These are phyloP conservation scores for Phaffomyces antillensis DNA, from an alignment of 805 yeast genomes.

Conservation along the genomic window DNA sequence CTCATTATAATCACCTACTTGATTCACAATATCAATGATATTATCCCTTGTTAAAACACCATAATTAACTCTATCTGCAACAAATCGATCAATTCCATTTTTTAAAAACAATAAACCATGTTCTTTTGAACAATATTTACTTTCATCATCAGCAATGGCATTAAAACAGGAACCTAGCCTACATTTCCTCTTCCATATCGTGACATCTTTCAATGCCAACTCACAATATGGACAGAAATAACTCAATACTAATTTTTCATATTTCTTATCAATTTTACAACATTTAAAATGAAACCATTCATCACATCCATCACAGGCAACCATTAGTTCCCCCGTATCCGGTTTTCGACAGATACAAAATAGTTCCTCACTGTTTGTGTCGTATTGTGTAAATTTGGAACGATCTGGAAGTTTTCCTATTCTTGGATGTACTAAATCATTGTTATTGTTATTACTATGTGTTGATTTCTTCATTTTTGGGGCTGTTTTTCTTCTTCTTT, in stretches of 20 bases:
- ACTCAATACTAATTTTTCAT: constrained; percentile 49
- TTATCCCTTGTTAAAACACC: constrained; percentile 5
- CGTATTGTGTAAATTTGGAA: constrained; percentile 26
- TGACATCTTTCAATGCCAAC: constrained; percentile 33
- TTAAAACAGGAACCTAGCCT: constrained; percentile 48
- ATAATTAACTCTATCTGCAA: not conserved
- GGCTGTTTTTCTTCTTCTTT: no score
- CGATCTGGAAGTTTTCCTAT: constrained; percentile 23
- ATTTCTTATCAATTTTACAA: constrained; percentile 47
- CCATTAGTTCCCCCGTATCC: constrained; percentile 79
- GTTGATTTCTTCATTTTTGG: no score
- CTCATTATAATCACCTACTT: constrained; percentile 8
- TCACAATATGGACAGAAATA: constrained; percentile 74
- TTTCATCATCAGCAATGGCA: constrained; percentile 38
- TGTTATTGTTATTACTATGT: no score
- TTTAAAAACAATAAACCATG: constrained; percentile 45
- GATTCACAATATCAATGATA: constrained; percentile 10
- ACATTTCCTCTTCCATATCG: constrained; percentile 75
- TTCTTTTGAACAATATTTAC: constrained; percentile 69
- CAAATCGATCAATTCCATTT: not conserved
- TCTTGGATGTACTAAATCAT: constrained; percentile 13
- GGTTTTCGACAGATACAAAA: constrained; percentile 75
- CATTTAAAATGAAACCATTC: constrained; percentile 91
- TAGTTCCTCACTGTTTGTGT: constrained; percentile 51
- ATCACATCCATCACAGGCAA: constrained; percentile 92